A percentile compares a stretch with the other conserved stretches of the same genome.
phyloP scores from a whole-genome alignment of 2,329 filamentous ascomycete genomes.

The Hymenotorrendiella dingleyae region DNA sequence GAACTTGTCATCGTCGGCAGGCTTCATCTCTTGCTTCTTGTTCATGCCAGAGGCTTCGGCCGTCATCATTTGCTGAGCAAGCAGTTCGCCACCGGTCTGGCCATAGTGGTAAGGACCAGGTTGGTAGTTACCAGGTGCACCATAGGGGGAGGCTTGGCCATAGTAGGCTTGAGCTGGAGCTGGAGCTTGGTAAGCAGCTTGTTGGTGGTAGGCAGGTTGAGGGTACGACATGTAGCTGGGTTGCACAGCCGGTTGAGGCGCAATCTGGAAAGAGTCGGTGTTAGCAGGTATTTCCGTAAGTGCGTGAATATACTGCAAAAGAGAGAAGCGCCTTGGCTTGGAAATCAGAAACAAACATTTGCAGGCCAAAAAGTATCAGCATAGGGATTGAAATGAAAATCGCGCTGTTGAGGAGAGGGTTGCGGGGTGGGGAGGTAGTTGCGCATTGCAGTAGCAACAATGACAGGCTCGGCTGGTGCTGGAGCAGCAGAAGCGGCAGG shows the following conservation, averaged over 20 bases:
- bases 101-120: slow-evolving; percentile 12
- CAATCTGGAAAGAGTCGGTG: background rate
- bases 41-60: slow-evolving; percentile 20
- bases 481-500: background rate
- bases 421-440: slow-evolving; percentile 9
- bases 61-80: slow-evolving; percentile 20
- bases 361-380: background rate
- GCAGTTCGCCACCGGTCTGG: slow-evolving; percentile 19
- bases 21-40: slow-evolving; percentile 52
- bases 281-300: background rate
- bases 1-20: slow-evolving; percentile 52
- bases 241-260: background rate
- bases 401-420: slow-evolving; percentile 5
- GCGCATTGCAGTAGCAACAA: background rate
- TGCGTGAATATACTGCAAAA: background rate
- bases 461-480: background rate
- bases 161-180: background rate
- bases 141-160: background rate
- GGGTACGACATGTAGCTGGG: background rate
- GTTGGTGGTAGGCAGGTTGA: slow-evolving; percentile 11
- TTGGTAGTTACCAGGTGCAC: background rate
- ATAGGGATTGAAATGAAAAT: background rate
- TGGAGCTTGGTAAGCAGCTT: too few relatives aligned
- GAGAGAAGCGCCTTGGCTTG: background rate
- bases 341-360: background rate